Evolutionary conservation across 306 rosid genomes (phyloP).

Genomic region (Quercus engelmannii): DNA sequence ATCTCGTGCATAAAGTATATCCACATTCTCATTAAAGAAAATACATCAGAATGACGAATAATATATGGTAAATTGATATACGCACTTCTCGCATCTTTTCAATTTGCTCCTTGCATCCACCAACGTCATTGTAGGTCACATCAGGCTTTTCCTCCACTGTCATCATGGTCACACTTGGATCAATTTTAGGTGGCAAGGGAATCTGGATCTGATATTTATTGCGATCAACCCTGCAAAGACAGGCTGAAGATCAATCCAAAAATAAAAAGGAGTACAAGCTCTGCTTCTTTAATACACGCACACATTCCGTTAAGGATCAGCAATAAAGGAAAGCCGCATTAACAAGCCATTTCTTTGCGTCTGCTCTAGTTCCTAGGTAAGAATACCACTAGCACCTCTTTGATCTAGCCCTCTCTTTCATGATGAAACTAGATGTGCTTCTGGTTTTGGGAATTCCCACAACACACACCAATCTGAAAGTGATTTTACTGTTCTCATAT

Average conservation of each 20-base stretch:
- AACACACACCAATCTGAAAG: not conserved
- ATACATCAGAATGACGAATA: not conserved
- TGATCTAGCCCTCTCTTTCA: no score
- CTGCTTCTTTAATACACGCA: not conserved
- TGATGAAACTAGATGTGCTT: no score
- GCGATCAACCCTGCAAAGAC: slow-evolving; percentile 77
- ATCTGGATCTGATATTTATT: slow-evolving; percentile 98
- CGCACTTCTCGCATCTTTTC: slow-evolving; percentile 96
- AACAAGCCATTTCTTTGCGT: not conserved
- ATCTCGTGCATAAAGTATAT: not conserved
- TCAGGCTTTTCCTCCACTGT: slow-evolving; percentile 98
- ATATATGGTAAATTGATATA: not conserved
- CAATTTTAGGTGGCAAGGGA: slow-evolving; percentile 97
- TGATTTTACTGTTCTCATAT: not conserved
- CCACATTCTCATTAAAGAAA: not conserved
- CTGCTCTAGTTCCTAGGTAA: no score
- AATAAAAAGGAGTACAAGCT: not conserved
- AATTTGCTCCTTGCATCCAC: slow-evolving; percentile 97
- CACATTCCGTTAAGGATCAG: not conserved
- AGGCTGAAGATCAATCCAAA: slow-evolving; percentile 23
- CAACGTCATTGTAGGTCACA: slow-evolving; percentile 97
- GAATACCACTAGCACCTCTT: no score
- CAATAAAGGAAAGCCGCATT: not conserved
- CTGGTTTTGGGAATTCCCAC: not conserved
- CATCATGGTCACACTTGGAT: slow-evolving; percentile 99